Evolutionary conservation across 176 grass and related monocot genomes (phyloP).

Genomic region (Triticum urartu): DNA sequence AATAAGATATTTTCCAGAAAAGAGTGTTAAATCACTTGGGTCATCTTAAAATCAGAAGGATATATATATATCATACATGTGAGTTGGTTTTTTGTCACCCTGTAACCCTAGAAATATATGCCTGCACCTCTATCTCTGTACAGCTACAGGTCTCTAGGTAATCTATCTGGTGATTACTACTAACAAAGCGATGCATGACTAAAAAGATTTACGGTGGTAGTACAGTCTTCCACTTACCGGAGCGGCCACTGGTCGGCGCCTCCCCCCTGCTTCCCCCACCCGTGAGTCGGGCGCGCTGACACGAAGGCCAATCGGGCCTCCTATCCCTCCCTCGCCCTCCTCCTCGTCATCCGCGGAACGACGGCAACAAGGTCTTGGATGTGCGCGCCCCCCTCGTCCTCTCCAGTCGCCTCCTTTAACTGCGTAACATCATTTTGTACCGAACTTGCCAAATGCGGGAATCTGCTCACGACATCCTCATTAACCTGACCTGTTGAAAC

Average conservation of each 20-base stretch:
- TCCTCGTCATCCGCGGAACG: no score
- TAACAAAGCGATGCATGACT: not conserved
- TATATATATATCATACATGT: not conserved
- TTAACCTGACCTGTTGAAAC: constrained; percentile 55
- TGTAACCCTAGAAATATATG: not conserved
- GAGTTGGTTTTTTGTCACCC: not conserved
- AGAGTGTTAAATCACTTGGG: not conserved
- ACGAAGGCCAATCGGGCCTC: no score
- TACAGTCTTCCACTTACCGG: not conserved
- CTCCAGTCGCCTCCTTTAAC: constrained; percentile 16
- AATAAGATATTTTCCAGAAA: not conserved
- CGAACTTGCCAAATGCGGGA: constrained; percentile 63
- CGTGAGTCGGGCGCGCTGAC: not conserved
- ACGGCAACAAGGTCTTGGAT: no score
- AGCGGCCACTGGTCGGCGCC: not conserved
- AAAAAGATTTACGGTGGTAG: not conserved
- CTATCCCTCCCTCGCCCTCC: not conserved
- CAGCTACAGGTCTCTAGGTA: not conserved
- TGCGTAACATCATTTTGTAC: constrained; percentile 69
- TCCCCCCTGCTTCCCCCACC: not conserved
- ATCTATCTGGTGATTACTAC: not conserved
- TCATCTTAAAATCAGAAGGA: not conserved
- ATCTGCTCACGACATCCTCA: constrained; percentile 74
- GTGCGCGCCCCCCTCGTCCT: no score
- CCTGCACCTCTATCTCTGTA: not conserved